These are phyloP conservation scores for Deinandra increscens DNA, from an alignment of 129 eudicot genomes.

Conservation along the genomic window DNA sequence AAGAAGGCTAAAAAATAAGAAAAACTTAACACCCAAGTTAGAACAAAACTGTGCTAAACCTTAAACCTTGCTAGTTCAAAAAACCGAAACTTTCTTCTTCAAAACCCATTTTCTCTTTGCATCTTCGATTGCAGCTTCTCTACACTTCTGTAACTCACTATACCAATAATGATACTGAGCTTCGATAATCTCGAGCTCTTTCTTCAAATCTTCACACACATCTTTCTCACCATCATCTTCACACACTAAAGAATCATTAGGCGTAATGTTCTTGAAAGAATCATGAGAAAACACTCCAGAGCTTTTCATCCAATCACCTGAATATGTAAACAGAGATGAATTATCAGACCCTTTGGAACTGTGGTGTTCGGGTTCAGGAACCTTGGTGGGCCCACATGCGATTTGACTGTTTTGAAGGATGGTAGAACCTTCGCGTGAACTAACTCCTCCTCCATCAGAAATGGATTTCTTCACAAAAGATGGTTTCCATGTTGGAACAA, in stretches of 20 bases:
- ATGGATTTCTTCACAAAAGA: slow-evolving; percentile 28
- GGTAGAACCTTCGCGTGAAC: slow-evolving; percentile 25
- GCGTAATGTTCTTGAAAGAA: slow-evolving; percentile 23
- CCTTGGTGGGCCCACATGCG: slow-evolving; percentile 19
- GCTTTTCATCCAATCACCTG: slow-evolving; percentile 37
- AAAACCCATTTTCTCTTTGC: slow-evolving; percentile 60
- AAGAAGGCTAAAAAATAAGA: not conserved
- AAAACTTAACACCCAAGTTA: not conserved
- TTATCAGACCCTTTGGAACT: slow-evolving; percentile 19
- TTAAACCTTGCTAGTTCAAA: not conserved
- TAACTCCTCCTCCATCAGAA: slow-evolving; percentile 10
- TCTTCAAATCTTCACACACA: slow-evolving; percentile 25
- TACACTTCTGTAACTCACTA: slow-evolving; percentile 47
- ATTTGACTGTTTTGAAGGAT: slow-evolving; percentile 21
- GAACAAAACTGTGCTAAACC: not conserved
- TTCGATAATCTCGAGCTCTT: slow-evolving; percentile 60
- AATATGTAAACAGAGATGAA: slow-evolving; percentile 9
- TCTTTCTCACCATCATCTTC: slow-evolving; percentile 29
- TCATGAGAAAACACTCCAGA: slow-evolving; percentile 4
- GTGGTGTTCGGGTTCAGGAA: not conserved
- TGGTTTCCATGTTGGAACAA: slow-evolving; percentile 52
- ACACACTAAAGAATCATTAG: slow-evolving; percentile 27
- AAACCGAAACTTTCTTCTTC: slow-evolving; percentile 25
- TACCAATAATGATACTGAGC: slow-evolving; percentile 42
- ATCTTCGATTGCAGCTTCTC: slow-evolving; percentile 56